phyloP scores from a whole-genome alignment of 768 basidiomycete species.

The Lactarius sp. region DNA sequence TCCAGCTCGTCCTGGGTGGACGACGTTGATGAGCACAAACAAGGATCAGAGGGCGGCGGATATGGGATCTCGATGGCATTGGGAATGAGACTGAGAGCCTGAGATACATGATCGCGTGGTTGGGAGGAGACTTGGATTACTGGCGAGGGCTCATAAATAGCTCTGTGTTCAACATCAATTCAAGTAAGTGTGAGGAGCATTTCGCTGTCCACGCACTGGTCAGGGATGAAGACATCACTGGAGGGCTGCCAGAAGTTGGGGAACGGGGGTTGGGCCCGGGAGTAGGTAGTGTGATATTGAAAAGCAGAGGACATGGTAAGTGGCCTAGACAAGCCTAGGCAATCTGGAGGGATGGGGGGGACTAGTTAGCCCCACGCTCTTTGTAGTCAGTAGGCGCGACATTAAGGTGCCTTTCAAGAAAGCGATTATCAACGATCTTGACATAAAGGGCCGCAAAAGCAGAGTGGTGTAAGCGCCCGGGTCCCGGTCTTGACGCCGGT shows the following conservation, averaged over 20 bases:
- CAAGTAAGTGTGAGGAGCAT: too few relatives aligned
- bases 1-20: background rate
- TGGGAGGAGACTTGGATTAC: background rate
- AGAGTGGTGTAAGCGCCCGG: background rate
- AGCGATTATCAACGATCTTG: constrained; percentile 3
- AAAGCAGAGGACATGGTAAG: background rate
- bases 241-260: constrained; percentile 6
- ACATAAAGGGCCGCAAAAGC: background rate
- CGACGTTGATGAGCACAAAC: background rate
- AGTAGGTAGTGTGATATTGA: background rate
- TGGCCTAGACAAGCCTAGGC: background rate
- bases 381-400: constrained; percentile 11
- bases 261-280: background rate
- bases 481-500: background rate
- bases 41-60: background rate
- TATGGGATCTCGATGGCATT: background rate
- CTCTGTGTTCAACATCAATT: background rate
- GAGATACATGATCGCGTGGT: background rate
- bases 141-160: background rate
- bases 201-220: background rate
- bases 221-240: background rate
- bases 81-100: background rate
- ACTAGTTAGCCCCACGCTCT: background rate
- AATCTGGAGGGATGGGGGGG: background rate
- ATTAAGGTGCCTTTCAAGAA: constrained; percentile 2